Evolutionary conservation across 1,284 basidiomycete species (phyloP).

Genomic region (Exobasidium rhododendri): DNA sequence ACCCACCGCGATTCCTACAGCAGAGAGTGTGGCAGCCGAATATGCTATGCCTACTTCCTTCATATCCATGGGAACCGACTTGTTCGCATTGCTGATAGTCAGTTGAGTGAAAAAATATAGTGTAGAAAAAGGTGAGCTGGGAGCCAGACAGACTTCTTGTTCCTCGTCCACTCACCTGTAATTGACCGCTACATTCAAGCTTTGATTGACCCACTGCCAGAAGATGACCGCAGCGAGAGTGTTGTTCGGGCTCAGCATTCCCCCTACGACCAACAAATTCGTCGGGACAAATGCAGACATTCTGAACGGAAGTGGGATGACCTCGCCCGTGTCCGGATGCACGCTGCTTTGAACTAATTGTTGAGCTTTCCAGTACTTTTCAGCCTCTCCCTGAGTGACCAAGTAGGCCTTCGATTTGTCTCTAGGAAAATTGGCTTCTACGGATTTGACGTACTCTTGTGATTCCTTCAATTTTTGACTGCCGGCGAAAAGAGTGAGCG

Average conservation of each 20-base stretch:
- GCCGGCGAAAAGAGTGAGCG: constrained; percentile 59
- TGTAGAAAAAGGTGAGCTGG: background rate
- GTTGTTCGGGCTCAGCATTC: constrained; percentile 54
- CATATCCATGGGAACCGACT: constrained; percentile 58
- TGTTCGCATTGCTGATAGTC: constrained; percentile 59
- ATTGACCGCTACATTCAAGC: constrained; percentile 57
- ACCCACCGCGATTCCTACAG: constrained; percentile 60
- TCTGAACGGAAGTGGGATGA: constrained; percentile 59
- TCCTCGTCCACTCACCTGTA: constrained; percentile 7
- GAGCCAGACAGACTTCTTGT: background rate
- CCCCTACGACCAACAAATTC: constrained; percentile 58
- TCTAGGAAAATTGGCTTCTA: constrained; percentile 25
- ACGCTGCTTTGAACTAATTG: constrained; percentile 56
- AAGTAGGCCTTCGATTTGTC: constrained; percentile 23
- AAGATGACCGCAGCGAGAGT: constrained; percentile 56
- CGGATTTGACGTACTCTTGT: constrained; percentile 23
- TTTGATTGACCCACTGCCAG: constrained; percentile 61
- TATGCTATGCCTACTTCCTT: constrained; percentile 59
- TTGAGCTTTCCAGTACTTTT: constrained; percentile 35
- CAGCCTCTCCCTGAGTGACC: constrained; percentile 26
- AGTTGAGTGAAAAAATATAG: background rate
- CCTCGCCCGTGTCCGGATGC: constrained; percentile 57
- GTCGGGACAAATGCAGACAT: constrained; percentile 62
- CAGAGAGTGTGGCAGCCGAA: constrained; percentile 59
- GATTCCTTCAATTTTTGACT: constrained; percentile 27